Base-by-base conservation (phyloP, 106 monocot species). In the Dactylorhiza incarnata region DNA sequence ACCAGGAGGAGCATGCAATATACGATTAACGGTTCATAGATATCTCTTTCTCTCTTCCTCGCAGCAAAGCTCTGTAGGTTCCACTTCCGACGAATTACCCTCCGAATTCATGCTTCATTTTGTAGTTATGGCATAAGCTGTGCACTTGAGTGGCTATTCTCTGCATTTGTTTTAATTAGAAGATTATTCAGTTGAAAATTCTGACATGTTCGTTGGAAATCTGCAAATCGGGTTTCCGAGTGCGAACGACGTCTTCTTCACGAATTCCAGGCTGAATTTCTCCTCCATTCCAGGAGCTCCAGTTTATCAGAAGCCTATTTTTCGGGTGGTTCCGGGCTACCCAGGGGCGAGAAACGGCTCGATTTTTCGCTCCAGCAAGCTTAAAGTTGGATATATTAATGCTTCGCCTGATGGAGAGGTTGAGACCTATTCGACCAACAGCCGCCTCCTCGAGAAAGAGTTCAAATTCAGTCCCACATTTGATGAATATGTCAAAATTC, bases 401-500 rank as follows among this genome's bases (percentile, higher is more conserved):
- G 82, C 80, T 73, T 50, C 81, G 75, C 77, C 51, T 9, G 76
- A 46, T 68, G 86, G 75, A 14, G 81, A 82, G 50, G 69, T 65
- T 43, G 84, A 77, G 6, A 49, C 70, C 13, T 71, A 70, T 44
- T 75, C 84, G 0, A 29, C 48, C 22, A 55, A 23, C 26, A 56
- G 74, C 58, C 71, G 67, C 37, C 19, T 81, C 69, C 43, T 94
- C 2, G 91, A 87, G 84, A 89, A 93, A 75, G 96, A 94, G 49
- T 69, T 89, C 20, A 80, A 72, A 9, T 94, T 97, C 78, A 87
- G 71, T 74, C 93, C 96, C 54, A 62, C 85, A n/a, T 97, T 97
- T 56, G 71, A 74, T 78, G 93, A 97, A 71, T 97, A 97, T 84
- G 82, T 93, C 68, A 93, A 91, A 79, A 80, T 89, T 58, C 82